phyloP scores from a whole-genome alignment of 1,139 yeast species.

The Blastobotrys raffinosifermentans region DNA sequence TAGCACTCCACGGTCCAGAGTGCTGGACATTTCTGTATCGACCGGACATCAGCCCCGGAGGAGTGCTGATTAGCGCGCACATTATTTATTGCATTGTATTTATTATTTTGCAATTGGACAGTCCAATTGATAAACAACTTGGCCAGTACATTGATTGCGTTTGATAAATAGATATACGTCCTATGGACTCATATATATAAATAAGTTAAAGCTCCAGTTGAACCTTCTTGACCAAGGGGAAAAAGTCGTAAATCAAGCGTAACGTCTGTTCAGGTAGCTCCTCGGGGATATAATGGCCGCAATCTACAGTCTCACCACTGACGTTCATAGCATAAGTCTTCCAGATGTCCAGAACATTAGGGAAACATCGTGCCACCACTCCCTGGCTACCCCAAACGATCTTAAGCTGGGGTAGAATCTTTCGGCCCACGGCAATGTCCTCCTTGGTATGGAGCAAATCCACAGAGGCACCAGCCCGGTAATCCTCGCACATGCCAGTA shows the following conservation, averaged over 20 bases:
- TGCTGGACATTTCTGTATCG: slow-evolving; percentile 23
- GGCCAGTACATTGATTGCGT: no score
- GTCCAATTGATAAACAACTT: no score
- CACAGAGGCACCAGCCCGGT: slow-evolving; percentile 16
- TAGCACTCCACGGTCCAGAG: slow-evolving; percentile 20
- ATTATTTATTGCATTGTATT: no score
- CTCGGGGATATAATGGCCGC: slow-evolving; percentile 19
- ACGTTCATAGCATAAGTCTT: slow-evolving; percentile 11
- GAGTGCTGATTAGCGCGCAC: slow-evolving; percentile 1
- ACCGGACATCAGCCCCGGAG: slow-evolving; percentile 10
- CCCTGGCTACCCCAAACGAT: slow-evolving; percentile 16
- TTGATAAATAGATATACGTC: no score
- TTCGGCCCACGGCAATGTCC: slow-evolving; percentile 9
- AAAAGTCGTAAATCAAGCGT: no score
- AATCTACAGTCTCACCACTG: slow-evolving; percentile 9
- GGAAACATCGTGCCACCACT: slow-evolving; percentile 12
- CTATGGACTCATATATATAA: no score
- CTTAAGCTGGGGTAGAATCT: slow-evolving; percentile 10
- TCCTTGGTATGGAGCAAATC: slow-evolving; percentile 15
- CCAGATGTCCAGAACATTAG: slow-evolving; percentile 13
- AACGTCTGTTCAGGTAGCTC: slow-evolving; percentile 16
- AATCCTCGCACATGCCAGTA: slow-evolving; percentile 17
- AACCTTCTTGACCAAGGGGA: no score
- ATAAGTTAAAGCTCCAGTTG: no score
- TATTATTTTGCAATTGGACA: no score